Evolutionary conservation across 164 flowering plant species (phyloP).

Genomic region (Magnolia kwangsiensis): DNA sequence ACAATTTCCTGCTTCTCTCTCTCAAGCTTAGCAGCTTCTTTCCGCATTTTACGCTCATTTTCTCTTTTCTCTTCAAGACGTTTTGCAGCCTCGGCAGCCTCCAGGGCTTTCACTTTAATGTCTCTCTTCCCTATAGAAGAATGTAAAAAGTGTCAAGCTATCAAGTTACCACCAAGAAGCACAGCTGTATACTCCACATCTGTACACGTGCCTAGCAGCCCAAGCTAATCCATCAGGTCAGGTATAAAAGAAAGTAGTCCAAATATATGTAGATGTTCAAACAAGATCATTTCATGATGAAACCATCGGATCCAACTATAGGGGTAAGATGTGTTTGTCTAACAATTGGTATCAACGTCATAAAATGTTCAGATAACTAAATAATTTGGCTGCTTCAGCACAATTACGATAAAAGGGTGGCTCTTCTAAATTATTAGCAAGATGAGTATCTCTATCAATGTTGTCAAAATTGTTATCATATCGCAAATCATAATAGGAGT

Average conservation of each 20-base stretch:
- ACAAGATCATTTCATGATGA: neutral
- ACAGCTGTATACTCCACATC: neutral
- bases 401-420: no score
- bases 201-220: neutral
- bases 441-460: no score
- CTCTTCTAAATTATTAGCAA: no score
- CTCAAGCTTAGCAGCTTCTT: slow-evolving; percentile 79
- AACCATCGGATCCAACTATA: neutral
- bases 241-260: neutral
- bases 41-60: slow-evolving; percentile 78
- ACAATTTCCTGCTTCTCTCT: slow-evolving; percentile 62
- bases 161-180: slow-evolving; percentile 3
- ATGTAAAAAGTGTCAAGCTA: neutral
- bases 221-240: neutral
- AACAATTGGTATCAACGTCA: neutral
- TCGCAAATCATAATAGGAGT: no score
- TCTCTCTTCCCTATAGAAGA: slow-evolving; percentile 67
- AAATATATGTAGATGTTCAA: neutral
- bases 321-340: neutral
- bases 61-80: slow-evolving; percentile 73
- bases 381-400: no score
- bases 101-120: slow-evolving; percentile 80
- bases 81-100: slow-evolving; percentile 87
- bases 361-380: no score
- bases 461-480: no score